Evolutionary conservation across 305 asterid genomes (phyloP).

Genomic region (Nicotiana rustica): DNA sequence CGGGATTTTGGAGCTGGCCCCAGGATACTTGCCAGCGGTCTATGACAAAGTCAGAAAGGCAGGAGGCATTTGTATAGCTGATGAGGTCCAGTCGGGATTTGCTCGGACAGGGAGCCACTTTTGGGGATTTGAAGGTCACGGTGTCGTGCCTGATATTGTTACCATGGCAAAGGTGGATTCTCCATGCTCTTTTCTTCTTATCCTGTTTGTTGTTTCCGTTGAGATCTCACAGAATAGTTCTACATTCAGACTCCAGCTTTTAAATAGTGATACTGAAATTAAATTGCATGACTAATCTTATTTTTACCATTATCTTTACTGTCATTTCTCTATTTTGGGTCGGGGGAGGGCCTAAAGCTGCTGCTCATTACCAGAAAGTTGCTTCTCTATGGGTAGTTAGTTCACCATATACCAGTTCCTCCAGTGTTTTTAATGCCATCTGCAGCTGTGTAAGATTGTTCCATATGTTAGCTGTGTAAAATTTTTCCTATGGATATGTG

Average conservation of each 20-base stretch:
- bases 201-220: background rate
- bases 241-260: background rate
- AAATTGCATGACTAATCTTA: background rate
- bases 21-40: slow-evolving; percentile 87
- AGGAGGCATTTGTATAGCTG: slow-evolving; percentile 90
- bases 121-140: slow-evolving; percentile 95
- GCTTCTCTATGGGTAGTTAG: background rate
- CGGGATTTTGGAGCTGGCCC: slow-evolving; percentile 93
- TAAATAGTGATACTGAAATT: background rate
- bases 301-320: too few relatives aligned
- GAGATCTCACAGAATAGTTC: background rate
- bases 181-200: slow-evolving; percentile 36
- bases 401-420: background rate
- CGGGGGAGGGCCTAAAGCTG: background rate
- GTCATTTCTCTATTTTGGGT: background rate
- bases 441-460: background rate
- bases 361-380: background rate
- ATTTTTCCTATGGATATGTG: background rate
- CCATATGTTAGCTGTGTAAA: background rate
- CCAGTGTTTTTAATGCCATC: background rate
- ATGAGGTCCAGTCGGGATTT: slow-evolving; percentile 84
- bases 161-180: slow-evolving; percentile 85
- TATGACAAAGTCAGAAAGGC: slow-evolving; percentile 71
- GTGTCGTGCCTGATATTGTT: slow-evolving; percentile 88
- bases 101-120: slow-evolving; percentile 80